phyloP scores from a whole-genome alignment of 306 rosid species.

The Quercus berberidifolia region DNA sequence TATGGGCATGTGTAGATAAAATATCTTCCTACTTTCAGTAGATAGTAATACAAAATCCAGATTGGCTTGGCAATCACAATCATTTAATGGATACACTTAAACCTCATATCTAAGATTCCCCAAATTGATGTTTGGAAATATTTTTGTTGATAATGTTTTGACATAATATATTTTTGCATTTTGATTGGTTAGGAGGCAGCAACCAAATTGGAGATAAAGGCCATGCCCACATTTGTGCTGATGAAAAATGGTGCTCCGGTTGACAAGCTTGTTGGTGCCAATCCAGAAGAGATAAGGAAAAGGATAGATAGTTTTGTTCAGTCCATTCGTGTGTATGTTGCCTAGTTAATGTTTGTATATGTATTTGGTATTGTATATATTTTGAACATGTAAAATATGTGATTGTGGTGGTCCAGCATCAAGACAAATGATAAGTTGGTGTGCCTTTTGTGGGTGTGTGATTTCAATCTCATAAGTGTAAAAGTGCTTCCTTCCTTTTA shows the following conservation, averaged over 20 bases:
- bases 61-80: background rate
- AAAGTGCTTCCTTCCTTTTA: constrained; percentile 1
- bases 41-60: background rate
- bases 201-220: constrained; percentile 58
- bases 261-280: constrained; percentile 86
- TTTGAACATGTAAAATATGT: constrained; percentile 24
- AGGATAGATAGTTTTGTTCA: constrained; percentile 55
- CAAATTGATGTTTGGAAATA: background rate
- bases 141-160: constrained; percentile 5
- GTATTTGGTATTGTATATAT: background rate
- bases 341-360: constrained; percentile 27
- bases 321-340: constrained; percentile 36
- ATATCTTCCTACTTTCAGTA: background rate
- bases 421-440: background rate
- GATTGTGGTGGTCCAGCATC: constrained; percentile 21
- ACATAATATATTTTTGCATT: background rate
- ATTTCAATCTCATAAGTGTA: constrained; percentile 3
- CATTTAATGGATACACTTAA: constrained; percentile 7
- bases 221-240: constrained; percentile 89
- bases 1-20: background rate
- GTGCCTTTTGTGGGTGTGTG: background rate
- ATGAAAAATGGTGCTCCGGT: constrained; percentile 46
- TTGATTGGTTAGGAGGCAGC: constrained; percentile 68
- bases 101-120: background rate
- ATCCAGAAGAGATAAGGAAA: constrained; percentile 91